phyloP scores from a whole-genome alignment of 2,329 filamentous ascomycete genomes.

The Cercospora beticola region DNA sequence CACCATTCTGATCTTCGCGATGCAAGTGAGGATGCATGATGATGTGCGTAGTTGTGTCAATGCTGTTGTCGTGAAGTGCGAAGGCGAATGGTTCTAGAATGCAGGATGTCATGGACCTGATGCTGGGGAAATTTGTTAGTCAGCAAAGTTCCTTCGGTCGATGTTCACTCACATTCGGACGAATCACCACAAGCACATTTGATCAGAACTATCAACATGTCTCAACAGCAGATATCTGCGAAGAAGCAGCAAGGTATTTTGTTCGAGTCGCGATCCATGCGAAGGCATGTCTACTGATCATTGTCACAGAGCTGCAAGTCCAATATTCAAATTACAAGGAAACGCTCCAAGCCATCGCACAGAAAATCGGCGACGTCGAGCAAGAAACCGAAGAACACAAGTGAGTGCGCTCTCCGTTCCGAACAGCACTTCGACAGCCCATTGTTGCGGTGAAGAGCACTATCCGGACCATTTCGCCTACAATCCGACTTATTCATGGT shows the following conservation, averaged over 20 bases:
- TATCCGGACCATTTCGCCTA: conserved; percentile 28
- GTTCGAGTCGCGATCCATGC: too few relatives aligned
- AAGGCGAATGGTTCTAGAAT: conserved; percentile 1
- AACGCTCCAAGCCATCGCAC: conserved; percentile 83
- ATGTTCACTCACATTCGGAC: neutral
- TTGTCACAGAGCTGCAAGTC: conserved; percentile 66
- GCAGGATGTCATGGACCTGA: neutral
- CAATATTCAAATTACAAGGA: conserved; percentile 77
- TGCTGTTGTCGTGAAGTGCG: neutral
- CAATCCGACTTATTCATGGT: conserved; percentile 16
- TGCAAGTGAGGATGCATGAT: conserved; percentile 96
- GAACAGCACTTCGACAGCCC: conserved; percentile 6
- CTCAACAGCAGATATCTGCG: conserved; percentile 52
- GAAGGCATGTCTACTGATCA: neutral
- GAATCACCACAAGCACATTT: neutral
- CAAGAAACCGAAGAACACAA: conserved; percentile 98
- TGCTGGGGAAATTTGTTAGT: neutral
- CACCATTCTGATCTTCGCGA: conserved; percentile 86
- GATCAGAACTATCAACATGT: conserved; percentile 43
- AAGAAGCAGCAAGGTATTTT: conserved; percentile 71
- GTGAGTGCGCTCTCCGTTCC: conserved; percentile 51
- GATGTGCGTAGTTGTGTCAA: neutral
- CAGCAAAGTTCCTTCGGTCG: neutral
- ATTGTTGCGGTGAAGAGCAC: conserved; percentile 22
- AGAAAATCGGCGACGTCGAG: conserved; percentile 96